Evolutionary conservation across 2,329 filamentous ascomycete species (phyloP).

Genomic region (Hysterium pulicare): DNA sequence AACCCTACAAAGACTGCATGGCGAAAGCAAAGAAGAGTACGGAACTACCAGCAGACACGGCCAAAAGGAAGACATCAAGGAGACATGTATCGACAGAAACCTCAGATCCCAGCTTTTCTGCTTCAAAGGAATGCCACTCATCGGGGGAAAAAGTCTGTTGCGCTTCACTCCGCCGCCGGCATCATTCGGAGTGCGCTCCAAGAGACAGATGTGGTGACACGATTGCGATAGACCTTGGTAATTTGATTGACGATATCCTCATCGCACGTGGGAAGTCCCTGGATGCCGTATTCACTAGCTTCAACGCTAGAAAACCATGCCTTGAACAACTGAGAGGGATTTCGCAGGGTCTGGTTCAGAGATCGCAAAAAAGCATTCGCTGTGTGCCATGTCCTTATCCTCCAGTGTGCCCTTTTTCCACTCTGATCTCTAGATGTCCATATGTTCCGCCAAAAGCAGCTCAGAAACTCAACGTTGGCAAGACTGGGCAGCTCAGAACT

Average conservation of each 20-base stretch:
- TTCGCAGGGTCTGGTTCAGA: conserved; percentile 18
- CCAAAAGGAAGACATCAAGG: background rate
- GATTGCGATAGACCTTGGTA: conserved; percentile 34
- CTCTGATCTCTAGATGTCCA: conserved; percentile 2
- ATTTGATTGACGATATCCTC: conserved; percentile 40
- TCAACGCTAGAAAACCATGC: conserved; percentile 21
- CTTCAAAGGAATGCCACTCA: conserved; percentile 11
- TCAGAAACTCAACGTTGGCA: conserved; percentile 25
- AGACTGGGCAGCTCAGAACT: conserved; percentile 19
- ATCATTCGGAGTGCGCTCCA: conserved; percentile 15
- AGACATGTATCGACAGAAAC: background rate
- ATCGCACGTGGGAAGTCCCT: conserved; percentile 39
- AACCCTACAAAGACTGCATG: background rate
- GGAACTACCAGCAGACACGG: background rate
- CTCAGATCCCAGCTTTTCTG: background rate
- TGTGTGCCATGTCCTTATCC: conserved; percentile 6
- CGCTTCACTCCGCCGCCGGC: conserved; percentile 8
- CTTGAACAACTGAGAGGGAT: conserved; percentile 15
- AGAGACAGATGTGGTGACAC: conserved; percentile 21
- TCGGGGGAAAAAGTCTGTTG: background rate
- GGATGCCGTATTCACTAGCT: conserved; percentile 39
- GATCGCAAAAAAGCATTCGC: conserved; percentile 7
- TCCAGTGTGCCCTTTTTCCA: conserved; percentile 1
- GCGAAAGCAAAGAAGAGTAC: background rate
- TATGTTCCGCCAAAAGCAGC: conserved; percentile 18